These are phyloP conservation scores for Babesia ovis DNA, from an alignment of 169 alveolate species.

Conservation along the genomic window DNA sequence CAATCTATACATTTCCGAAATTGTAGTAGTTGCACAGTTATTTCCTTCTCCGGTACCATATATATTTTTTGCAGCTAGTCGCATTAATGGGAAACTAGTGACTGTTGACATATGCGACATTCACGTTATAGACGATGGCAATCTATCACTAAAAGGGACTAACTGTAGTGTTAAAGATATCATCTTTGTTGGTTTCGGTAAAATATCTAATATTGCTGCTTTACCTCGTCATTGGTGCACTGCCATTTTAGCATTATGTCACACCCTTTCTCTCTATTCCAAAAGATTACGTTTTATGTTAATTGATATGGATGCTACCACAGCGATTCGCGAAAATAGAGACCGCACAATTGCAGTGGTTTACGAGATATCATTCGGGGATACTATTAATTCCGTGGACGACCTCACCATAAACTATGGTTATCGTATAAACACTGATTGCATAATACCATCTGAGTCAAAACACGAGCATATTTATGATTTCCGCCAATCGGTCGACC, in stretches of 20 bases:
- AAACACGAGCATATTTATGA: constrained; percentile 20
- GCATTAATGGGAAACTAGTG: not conserved
- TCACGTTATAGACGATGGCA: not conserved
- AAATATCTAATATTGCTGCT: not conserved
- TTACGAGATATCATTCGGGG: constrained; percentile 3
- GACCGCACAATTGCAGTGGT: not conserved
- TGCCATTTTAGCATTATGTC: constrained; percentile 16
- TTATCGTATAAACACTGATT: not conserved
- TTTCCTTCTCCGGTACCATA: not conserved
- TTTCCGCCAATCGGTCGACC: constrained; percentile 48
- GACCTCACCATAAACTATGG: constrained; percentile 5
- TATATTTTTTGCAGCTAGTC: constrained; percentile 6
- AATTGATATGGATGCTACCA: not conserved
- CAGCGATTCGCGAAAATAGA: not conserved
- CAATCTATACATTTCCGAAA: not conserved
- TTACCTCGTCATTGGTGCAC: constrained; percentile 35
- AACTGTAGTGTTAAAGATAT: not conserved
- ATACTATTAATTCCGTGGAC: not conserved
- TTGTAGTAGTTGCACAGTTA: not conserved
- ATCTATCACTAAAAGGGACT: not conserved
- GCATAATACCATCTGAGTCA: not conserved
- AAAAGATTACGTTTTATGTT: constrained; percentile 4
- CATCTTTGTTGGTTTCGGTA: constrained; percentile 14
- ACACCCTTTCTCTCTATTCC: not conserved
- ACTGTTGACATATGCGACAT: not conserved